Percentiles rank a stretch among this genome's conserved stretches.
Conservation (phyloP, 1,284 basidiomycete genomes). For the Ceratobasidium sp. region DNA sequence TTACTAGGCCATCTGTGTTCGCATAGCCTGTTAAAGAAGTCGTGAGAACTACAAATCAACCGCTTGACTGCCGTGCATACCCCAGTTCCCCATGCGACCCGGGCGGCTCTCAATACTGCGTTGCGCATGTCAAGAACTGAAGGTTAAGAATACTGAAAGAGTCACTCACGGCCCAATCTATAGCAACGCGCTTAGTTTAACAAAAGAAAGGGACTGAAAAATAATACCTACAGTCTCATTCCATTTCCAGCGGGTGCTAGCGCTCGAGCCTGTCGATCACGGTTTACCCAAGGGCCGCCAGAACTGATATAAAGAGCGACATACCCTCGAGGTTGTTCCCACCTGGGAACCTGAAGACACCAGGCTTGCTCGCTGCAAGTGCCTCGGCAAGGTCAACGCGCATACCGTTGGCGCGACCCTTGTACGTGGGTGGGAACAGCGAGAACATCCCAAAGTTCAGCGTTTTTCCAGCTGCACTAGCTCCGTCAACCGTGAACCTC, state of each 20-base stretch:
- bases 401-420: slow-evolving; percentile 69
- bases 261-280: slow-evolving; percentile 52
- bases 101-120: slow-evolving; percentile 58
- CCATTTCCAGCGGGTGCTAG: slow-evolving; percentile 72
- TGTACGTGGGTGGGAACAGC: slow-evolving; percentile 78
- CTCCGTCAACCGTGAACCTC: slow-evolving; percentile 62
- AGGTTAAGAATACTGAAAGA: background rate
- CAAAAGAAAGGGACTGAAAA: no score
- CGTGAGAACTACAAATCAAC: background rate
- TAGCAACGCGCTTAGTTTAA: no score
- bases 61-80: slow-evolving; percentile 49
- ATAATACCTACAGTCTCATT: slow-evolving; percentile 64
- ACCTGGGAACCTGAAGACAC: slow-evolving; percentile 76
- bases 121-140: background rate
- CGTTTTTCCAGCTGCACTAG: slow-evolving; percentile 56
- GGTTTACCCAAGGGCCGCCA: background rate
- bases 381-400: slow-evolving; percentile 72
- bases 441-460: slow-evolving; percentile 73
- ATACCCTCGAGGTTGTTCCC: slow-evolving; percentile 64
- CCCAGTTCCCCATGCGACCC: slow-evolving; percentile 66
- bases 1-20: slow-evolving; percentile 67
- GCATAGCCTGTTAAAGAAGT: slow-evolving; percentile 57
- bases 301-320: background rate
- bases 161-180: slow-evolving; percentile 26
- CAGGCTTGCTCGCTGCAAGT: slow-evolving; percentile 67